These are phyloP conservation scores for Pestalotiopsis sp. DNA, from an alignment of 2,329 filamentous ascomycete species.

Conservation along the genomic window DNA sequence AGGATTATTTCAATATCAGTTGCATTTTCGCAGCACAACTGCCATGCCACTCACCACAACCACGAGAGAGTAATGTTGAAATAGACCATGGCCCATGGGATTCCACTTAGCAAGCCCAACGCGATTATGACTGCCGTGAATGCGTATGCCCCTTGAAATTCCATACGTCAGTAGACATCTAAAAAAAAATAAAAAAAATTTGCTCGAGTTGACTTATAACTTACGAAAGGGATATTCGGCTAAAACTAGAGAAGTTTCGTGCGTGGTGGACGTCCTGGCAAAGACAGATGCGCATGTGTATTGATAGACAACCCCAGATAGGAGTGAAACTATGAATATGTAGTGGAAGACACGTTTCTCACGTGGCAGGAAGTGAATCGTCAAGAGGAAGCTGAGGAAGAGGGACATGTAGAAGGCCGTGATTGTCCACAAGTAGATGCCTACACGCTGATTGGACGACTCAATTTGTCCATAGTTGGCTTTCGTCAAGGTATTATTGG, in stretches of 20 bases:
- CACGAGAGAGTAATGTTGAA: slow-evolving; percentile 52
- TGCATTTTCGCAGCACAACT: slow-evolving; percentile 1
- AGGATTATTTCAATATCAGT: background rate
- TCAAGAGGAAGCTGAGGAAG: slow-evolving; percentile 44
- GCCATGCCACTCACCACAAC: slow-evolving; percentile 41
- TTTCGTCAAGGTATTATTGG: no score
- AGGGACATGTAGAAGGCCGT: slow-evolving; percentile 49
- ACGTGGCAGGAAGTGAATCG: slow-evolving; percentile 43
- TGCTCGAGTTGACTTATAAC: no score
- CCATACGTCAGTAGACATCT: no score
- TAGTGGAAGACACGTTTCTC: slow-evolving; percentile 61
- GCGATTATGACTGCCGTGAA: slow-evolving; percentile 49
- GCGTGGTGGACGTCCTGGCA: slow-evolving; percentile 35
- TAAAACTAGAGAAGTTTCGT: no score
- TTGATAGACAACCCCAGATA: slow-evolving; percentile 53
- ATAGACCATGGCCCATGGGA: slow-evolving; percentile 59
- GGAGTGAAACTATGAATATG: slow-evolving; percentile 50
- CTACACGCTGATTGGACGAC: no score
- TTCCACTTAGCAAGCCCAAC: slow-evolving; percentile 52
- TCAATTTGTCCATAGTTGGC: no score
- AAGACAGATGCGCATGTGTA: slow-evolving; percentile 55
- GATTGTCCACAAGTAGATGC: slow-evolving; percentile 55
- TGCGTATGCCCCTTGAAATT: slow-evolving; percentile 41
- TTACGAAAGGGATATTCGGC: no score
- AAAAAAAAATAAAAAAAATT: no score